Evolutionary conservation across 768 basidiomycete species (phyloP).

Genomic region (Pulveroboletus frians): DNA sequence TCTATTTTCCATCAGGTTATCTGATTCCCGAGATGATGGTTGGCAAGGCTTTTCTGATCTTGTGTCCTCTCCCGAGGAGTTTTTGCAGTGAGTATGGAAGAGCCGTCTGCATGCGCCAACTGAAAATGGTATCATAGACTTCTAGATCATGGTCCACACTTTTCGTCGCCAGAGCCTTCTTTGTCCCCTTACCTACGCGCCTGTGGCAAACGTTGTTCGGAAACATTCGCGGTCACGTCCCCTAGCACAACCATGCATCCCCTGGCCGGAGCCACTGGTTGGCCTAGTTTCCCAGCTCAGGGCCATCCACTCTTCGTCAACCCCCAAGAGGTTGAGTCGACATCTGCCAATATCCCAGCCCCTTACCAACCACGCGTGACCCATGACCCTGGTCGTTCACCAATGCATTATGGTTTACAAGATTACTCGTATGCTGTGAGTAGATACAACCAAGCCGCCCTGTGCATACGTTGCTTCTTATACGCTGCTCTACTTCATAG

Average conservation of each 20-base stretch:
- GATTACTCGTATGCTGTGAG: neutral
- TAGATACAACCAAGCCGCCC: no score
- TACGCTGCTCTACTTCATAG: neutral
- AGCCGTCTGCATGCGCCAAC: neutral
- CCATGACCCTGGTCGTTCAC: fast-evolving
- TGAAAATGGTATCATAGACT: neutral
- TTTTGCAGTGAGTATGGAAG: no score
- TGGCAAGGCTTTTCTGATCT: neutral
- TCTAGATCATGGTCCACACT: neutral
- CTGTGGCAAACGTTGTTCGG: no score
- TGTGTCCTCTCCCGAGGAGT: no score
- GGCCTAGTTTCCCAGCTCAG: neutral
- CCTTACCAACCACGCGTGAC: neutral
- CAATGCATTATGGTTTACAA: no score
- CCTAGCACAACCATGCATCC: neutral
- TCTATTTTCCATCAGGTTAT: neutral
- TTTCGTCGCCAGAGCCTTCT: neutral
- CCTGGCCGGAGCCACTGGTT: neutral
- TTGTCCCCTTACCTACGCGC: no score
- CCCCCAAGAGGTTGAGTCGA: neutral
- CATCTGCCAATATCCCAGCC: neutral
- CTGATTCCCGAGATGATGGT: neutral
- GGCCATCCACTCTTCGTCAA: neutral
- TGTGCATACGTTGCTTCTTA: neutral
- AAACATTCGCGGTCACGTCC: no score